Evolutionary conservation across 495 filamentous ascomycete species (phyloP).

Genomic region (Tuber umbilicatum): DNA sequence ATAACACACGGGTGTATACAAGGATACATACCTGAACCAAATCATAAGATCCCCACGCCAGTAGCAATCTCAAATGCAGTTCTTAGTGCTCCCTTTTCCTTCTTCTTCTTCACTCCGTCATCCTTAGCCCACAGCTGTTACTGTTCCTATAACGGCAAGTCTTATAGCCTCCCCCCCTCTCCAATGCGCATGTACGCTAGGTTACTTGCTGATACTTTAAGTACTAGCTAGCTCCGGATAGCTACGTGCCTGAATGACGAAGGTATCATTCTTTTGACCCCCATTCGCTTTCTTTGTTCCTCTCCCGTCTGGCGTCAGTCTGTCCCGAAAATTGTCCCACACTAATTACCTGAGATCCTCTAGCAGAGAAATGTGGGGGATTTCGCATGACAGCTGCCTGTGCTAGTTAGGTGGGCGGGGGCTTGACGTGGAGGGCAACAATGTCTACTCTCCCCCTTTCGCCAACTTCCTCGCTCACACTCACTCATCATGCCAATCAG

Average conservation of each 20-base stretch:
- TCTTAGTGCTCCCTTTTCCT: background rate
- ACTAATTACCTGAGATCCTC: background rate
- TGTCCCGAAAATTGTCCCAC: constrained; percentile 3
- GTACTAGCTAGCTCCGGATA: background rate
- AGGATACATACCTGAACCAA: background rate
- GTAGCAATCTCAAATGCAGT: background rate
- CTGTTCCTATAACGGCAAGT: background rate
- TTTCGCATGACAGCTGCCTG: background rate
- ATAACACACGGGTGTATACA: background rate
- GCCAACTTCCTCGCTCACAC: background rate
- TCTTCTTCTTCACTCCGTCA: background rate
- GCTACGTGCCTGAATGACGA: background rate
- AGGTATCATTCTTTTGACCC: background rate
- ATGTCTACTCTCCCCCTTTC: background rate
- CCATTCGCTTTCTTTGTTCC: background rate
- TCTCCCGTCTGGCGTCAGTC: background rate
- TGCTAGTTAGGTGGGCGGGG: background rate
- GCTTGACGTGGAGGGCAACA: background rate
- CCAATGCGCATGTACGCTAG: background rate
- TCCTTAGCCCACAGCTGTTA: background rate
- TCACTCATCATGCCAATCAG: background rate
- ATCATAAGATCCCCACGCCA: background rate
- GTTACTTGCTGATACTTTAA: background rate
- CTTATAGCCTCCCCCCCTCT: background rate
- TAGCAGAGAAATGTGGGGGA: background rate